Conservation (phyloP, 306 rosid genomes). For the Datisca glomerata region DNA sequence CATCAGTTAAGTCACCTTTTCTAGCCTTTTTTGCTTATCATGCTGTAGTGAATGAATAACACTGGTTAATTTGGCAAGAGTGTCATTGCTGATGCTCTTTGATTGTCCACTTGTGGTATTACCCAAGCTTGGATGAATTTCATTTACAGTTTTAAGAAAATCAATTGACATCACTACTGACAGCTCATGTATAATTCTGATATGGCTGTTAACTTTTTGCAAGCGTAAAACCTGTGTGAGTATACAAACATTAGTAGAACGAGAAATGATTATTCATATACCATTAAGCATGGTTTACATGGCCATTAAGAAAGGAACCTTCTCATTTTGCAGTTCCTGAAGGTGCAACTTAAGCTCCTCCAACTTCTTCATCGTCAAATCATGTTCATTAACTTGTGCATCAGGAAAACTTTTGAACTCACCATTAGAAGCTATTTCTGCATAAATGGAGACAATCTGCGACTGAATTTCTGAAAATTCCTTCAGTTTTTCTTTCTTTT, state of each 20-base stretch:
- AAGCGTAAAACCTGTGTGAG: slow-evolving; percentile 50
- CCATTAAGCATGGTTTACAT: slow-evolving; percentile 4
- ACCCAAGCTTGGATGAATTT: slow-evolving; percentile 65
- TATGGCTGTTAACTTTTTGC: slow-evolving; percentile 49
- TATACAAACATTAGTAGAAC: slow-evolving; percentile 2
- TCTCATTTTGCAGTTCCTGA: slow-evolving; percentile 70
- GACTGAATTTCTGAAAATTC: slow-evolving; percentile 49
- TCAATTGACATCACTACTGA: slow-evolving; percentile 65
- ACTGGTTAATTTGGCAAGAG: slow-evolving; percentile 69
- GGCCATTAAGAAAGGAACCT: slow-evolving; percentile 28
- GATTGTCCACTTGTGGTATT: slow-evolving; percentile 27
- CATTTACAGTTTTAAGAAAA: slow-evolving; percentile 37
- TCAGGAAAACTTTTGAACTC: slow-evolving; percentile 24
- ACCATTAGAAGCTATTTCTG: slow-evolving; percentile 58
- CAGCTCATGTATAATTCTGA: slow-evolving; percentile 40
- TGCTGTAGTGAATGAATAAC: slow-evolving; percentile 49
- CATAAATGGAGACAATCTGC: slow-evolving; percentile 45
- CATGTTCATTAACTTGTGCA: slow-evolving; percentile 25
- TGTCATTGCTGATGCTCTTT: slow-evolving; percentile 70
- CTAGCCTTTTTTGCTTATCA: slow-evolving; percentile 56
- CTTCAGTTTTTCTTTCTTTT: slow-evolving; percentile 45
- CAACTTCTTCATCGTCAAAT: slow-evolving; percentile 52
- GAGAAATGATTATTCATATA: slow-evolving; percentile 1
- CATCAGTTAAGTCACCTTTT: slow-evolving; percentile 43
- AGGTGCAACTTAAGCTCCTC: slow-evolving; percentile 63